phyloP scores from a whole-genome alignment of 192 early-diverging fungal genomes.

The Obelidium mucronatum region DNA sequence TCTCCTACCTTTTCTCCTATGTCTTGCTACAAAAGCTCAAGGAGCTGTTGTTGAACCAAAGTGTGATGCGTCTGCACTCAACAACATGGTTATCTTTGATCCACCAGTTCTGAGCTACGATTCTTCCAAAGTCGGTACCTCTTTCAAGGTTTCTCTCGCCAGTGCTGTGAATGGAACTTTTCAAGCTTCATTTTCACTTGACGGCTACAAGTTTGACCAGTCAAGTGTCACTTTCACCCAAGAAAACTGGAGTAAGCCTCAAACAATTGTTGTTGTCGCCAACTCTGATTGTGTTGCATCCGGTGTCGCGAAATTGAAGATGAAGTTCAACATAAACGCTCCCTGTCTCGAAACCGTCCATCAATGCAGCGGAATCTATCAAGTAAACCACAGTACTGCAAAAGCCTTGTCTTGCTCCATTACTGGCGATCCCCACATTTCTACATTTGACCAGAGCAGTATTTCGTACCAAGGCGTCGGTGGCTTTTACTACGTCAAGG shows the following conservation, averaged over 20 bases:
- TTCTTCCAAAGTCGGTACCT: not conserved
- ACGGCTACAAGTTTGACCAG: not conserved
- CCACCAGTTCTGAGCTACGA: not conserved
- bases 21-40: not conserved
- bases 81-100: not conserved
- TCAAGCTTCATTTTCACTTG: not conserved
- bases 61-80: not conserved
- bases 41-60: not conserved
- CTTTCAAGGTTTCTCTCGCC: not conserved
- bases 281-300: not conserved
- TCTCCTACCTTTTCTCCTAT: not conserved
- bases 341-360: not conserved
- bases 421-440: conserved; percentile 5
- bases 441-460: not conserved
- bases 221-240: not conserved
- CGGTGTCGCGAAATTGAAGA: not conserved
- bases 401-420: not conserved
- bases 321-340: not conserved
- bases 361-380: not conserved
- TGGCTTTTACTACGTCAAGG: conserved; percentile 7
- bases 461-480: conserved; percentile 7
- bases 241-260: conserved; percentile 8
- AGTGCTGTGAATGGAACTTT: not conserved
- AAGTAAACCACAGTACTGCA: conserved; percentile 1
- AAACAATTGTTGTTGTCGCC: conserved; percentile 8